Evolutionary conservation across 805 yeast species (phyloP), one percentile per base, ranked within the genome.

Genomic region (Pichia gijzeniarum): DNA sequence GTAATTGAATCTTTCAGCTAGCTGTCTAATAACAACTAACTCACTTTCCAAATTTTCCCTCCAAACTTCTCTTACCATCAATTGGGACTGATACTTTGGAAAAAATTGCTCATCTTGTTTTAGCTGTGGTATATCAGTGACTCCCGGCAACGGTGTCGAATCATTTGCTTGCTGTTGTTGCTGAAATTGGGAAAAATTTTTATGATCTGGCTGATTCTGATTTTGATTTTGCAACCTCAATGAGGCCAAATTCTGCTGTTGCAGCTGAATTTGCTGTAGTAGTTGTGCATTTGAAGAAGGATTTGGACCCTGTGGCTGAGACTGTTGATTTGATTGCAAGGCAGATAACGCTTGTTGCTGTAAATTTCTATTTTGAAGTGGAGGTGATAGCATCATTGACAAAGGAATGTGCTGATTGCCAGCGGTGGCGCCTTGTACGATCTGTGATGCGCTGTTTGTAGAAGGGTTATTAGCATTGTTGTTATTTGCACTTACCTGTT

Each of bases 51-150:
- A 65, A 58, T 84, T 85, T 44, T 74, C 77, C 32, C 68, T 71
- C 89, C 91, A 84, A 25, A 85, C 93, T 52, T 85, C 90, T 55
- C 79, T 75, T 27, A 81, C 71, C 46, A 79, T 71, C 13, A 82
- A 76, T 27, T 74, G 72, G 40, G 47, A 47, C 45, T 51, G 57
- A 25, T 38, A 43, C 25, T 34, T 35, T 16, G 40, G 48, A 2
- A 30, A 20, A 17, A 30, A 18, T 32, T 40, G 47, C 6, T 25
- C 28, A 25, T 25, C 28, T 25, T 25, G 48, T 42, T 53, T 53
- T 38, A 37, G 44, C 40, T 48, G 53, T 37, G 50, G 44, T 18
- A 44, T 10, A 25, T 25, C 28, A 25, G 10, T 25, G 9, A 25
- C 28, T 25, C 28, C 28, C 10, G 28, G 28, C 28, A 25, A 10